phyloP scores from a whole-genome alignment of 805 yeast genomes.

The Saccharomycopsis schoenii region DNA sequence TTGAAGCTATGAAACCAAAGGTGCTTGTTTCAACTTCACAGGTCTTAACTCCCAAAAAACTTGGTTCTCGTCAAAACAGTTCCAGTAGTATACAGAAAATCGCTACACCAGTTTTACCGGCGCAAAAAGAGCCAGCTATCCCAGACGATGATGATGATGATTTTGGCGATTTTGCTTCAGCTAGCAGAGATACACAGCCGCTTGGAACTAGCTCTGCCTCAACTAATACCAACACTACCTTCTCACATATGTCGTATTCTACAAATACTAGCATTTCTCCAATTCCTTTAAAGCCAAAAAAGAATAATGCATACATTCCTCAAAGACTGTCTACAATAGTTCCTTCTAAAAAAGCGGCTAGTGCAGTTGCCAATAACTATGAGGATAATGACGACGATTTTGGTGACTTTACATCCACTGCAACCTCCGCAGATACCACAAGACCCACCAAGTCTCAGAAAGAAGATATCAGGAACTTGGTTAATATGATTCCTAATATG shows the following conservation, averaged over 20 bases:
- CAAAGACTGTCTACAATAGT: background rate
- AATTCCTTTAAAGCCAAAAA: background rate
- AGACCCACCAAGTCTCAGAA: background rate
- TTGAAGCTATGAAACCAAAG: background rate
- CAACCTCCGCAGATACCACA: background rate
- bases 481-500: conserved; percentile 5
- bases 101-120: background rate
- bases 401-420: conserved; percentile 3
- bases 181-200: background rate
- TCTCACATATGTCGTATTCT: background rate
- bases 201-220: background rate
- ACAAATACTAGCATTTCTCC: background rate
- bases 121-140: background rate
- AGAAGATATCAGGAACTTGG: background rate
- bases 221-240: background rate
- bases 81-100: background rate
- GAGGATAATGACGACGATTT: conserved; percentile 13
- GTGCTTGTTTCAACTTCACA: background rate
- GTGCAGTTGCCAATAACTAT: background rate
- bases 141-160: conserved; percentile 20
- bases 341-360: background rate
- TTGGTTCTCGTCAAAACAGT: background rate
- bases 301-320: background rate
- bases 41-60: background rate
- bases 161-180: conserved; percentile 22